Conservation (phyloP, 116 monocot genomes). For the Dioscorea cayenensis region DNA sequence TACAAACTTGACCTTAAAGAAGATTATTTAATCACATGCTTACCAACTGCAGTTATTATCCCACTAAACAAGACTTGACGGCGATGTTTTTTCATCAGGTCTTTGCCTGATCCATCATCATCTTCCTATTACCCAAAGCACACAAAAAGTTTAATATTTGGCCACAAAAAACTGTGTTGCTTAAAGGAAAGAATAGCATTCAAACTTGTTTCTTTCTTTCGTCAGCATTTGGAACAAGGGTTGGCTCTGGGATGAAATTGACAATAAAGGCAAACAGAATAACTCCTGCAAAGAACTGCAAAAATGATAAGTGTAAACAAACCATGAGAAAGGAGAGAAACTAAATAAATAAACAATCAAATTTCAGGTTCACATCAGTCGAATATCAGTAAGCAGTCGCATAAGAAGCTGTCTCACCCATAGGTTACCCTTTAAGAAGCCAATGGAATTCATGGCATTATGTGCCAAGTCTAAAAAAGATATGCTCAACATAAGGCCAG, state of each 20-base stretch:
- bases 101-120: constrained; percentile 67
- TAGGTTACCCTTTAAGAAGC: constrained; percentile 90
- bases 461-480: constrained; percentile 96
- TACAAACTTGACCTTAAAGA: background rate
- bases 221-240: constrained; percentile 29
- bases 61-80: constrained; percentile 92
- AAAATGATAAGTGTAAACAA: constrained; percentile 2
- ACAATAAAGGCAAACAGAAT: constrained; percentile 67
- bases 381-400: background rate
- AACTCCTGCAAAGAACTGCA: constrained; percentile 93
- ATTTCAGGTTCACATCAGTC: no score
- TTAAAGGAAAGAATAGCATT: constrained; percentile 1
- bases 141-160: background rate
- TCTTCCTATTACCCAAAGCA: constrained; percentile 28
- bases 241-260: constrained; percentile 87
- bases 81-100: constrained; percentile 77
- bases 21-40: background rate
- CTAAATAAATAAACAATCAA: background rate
- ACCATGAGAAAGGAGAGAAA: background rate
- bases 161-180: background rate
- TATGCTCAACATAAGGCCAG: constrained; percentile 98
- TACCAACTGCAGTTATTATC: constrained; percentile 94
- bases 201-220: constrained; percentile 32
- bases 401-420: constrained; percentile 53
- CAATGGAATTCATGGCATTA: constrained; percentile 93